A percentile compares a stretch with the other conserved stretches of the same genome.
phyloP scores from a whole-genome alignment of 768 basidiomycete species.

The Sistotremastrum niveocremeum region DNA sequence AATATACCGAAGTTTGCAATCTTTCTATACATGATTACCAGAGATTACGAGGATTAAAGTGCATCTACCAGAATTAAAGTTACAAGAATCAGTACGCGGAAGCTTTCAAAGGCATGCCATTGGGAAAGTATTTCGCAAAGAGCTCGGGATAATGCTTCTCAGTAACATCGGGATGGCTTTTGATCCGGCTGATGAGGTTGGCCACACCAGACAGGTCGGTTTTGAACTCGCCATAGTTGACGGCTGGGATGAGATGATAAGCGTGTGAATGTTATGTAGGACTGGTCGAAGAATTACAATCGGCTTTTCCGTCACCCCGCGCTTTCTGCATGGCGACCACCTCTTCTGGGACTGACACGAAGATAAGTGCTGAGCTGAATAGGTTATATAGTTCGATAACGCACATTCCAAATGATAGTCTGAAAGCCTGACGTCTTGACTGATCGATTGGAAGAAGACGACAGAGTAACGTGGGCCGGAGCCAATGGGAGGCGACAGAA shows the following conservation, averaged over 20 bases:
- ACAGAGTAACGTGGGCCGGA: conserved; percentile 64
- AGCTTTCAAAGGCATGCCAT: conserved; percentile 38
- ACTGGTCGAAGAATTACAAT: conserved; percentile 34
- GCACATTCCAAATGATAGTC: conserved; percentile 32
- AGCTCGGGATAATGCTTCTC: conserved; percentile 62
- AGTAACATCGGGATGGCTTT: conserved; percentile 78
- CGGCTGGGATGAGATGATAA: conserved; percentile 30
- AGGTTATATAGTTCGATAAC: conserved; percentile 27
- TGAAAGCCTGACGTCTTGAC: conserved; percentile 36
- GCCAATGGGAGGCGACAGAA: conserved; percentile 46
- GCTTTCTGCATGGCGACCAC: conserved; percentile 28
- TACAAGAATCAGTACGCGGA: too few species aligned
- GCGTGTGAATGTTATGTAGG: background rate
- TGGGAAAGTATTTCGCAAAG: conserved; percentile 58
- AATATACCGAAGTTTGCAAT: too few species aligned
- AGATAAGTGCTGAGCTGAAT: too few species aligned
- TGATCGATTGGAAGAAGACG: conserved; percentile 78
- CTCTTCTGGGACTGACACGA: conserved; percentile 43
- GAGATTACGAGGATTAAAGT: too few species aligned
- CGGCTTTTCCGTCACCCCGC: conserved; percentile 44
- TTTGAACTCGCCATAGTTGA: conserved; percentile 69
- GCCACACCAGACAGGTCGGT: conserved; percentile 56
- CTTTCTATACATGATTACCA: too few species aligned
- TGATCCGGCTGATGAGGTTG: conserved; percentile 62
- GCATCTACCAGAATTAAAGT: too few species aligned